Base-by-base conservation (phyloP, 805 yeast species). In the Kurtzmaniella fragi region DNA sequence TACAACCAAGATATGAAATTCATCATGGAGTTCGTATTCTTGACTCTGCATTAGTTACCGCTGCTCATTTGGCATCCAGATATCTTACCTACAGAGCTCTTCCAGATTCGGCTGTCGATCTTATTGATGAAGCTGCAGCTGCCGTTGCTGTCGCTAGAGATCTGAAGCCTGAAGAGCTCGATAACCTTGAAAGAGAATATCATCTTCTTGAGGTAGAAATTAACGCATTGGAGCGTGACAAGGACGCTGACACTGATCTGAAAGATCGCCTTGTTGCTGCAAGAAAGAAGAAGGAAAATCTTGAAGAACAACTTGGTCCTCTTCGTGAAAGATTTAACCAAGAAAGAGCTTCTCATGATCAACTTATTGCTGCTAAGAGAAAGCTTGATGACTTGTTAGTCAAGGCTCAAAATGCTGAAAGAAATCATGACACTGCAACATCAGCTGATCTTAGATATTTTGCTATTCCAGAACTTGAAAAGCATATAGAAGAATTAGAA, bases 101-200 rank as follows among this genome's bases (percentile, higher is more conserved):
- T 49, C 99, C 99, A 8, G 99, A 91, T 60, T 87, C 96, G 20
- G 99, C 99, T 1, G 93, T 91, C 42, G 99, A 91, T 63, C 71
- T 91, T 51, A 88, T 91, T 48, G 99, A 91, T 68, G 97, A 93
- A 59, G 77, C 96, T 5, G 95, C 97, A 32, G 98, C 98, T 2
- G 77, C 95, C 41, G 98, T 93, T 32, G 98, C 98, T 1, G 99
- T 93, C 38, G 96, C 96, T 3, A 80, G 99, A 65, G 99, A 93
- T 61, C 91, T 98, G 3, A 88, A 87, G 60, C 99, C 99, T 1
- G 99, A 93, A 64, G 96, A 89, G 61, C 74, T 93, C 53, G 99
- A 93, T 67, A 83, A 82, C 33, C 77, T 89, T 50, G 99, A 93
- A 65, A 85, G 99, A 63, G 88, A 88, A 66, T 73, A 90, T 35